These are phyloP conservation scores for Solanum dulcamara DNA, from an alignment of 257 asterid species.

Conservation along the genomic window DNA sequence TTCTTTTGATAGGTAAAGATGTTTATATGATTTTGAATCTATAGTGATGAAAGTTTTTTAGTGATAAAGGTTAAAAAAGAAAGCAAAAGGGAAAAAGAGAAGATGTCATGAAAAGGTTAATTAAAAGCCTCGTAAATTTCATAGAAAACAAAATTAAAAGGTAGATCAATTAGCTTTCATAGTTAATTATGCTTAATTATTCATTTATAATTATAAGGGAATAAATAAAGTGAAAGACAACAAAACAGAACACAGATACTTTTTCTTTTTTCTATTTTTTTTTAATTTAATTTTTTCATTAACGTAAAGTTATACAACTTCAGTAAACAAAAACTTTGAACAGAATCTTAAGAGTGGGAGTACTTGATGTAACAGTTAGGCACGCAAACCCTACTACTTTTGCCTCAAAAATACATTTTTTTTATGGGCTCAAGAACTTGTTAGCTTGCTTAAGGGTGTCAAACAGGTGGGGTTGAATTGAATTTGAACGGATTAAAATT, in stretches of 20 bases:
- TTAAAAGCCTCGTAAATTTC: conserved; percentile 3
- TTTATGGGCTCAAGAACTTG: background rate
- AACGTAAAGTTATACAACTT: background rate
- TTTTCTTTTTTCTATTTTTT: background rate
- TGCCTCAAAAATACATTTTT: background rate
- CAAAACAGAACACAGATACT: background rate
- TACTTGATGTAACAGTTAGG: conserved; percentile 4
- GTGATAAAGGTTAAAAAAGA: conserved; percentile 14
- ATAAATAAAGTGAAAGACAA: conserved; percentile 7
- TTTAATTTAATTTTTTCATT: background rate
- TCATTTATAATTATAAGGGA: background rate
- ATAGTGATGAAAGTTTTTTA: background rate
- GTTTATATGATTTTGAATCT: background rate
- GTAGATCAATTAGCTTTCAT: background rate
- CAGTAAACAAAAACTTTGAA: background rate
- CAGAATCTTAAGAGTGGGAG: background rate
- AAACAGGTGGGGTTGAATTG: accelerated
- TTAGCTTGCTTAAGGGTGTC: background rate
- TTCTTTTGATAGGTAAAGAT: background rate
- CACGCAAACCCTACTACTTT: background rate
- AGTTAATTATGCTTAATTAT: background rate
- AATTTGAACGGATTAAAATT: background rate
- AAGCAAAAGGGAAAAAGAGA: conserved; percentile 6
- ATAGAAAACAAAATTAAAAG: conserved; percentile 15
- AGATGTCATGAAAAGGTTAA: conserved; percentile 28